Evolutionary conservation across 176 grass and related monocot species (phyloP).

Genomic region (Elaeis guineensis): DNA sequence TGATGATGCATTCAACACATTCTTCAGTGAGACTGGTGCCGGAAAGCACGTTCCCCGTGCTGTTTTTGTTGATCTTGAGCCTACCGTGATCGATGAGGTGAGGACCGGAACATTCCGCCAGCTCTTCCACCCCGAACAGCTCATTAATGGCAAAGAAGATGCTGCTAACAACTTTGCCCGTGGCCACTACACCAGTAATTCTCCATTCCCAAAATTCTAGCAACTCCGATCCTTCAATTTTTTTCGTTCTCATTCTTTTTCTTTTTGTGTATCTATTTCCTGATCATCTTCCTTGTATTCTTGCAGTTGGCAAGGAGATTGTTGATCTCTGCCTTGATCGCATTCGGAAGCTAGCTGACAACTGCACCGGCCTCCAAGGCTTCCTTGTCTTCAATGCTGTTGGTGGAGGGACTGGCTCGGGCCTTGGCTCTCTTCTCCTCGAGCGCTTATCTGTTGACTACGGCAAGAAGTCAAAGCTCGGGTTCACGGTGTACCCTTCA

Average conservation of each 20-base stretch:
- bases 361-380: slow-evolving; percentile 1
- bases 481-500: too few species aligned
- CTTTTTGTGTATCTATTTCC: too few species aligned
- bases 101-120: slow-evolving; percentile 50
- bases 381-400: slow-evolving; percentile 6
- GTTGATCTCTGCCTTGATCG: not conserved
- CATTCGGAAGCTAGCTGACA: not conserved
- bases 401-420: not conserved
- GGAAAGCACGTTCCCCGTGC: slow-evolving; percentile 61
- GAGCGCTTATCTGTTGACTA: too few species aligned
- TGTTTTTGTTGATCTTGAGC: slow-evolving; percentile 57
- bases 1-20: slow-evolving; percentile 73
- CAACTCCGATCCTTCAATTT: too few species aligned
- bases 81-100: slow-evolving; percentile 59
- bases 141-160: slow-evolving; percentile 68
- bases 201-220: too few species aligned
- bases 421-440: too few species aligned
- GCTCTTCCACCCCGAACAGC: slow-evolving; percentile 67
- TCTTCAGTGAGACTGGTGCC: slow-evolving; percentile 65
- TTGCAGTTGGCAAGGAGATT: too few species aligned
- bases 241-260: too few species aligned
- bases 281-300: too few species aligned
- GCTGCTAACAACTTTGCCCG: slow-evolving; percentile 68
- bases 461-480: too few species aligned
- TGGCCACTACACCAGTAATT: slow-evolving; percentile 69